Percentiles rank a stretch among this genome's conserved stretches.
These are phyloP conservation scores for Suhomyces kilbournensis DNA, from an alignment of 805 yeast species.

Conservation along the genomic window DNA sequence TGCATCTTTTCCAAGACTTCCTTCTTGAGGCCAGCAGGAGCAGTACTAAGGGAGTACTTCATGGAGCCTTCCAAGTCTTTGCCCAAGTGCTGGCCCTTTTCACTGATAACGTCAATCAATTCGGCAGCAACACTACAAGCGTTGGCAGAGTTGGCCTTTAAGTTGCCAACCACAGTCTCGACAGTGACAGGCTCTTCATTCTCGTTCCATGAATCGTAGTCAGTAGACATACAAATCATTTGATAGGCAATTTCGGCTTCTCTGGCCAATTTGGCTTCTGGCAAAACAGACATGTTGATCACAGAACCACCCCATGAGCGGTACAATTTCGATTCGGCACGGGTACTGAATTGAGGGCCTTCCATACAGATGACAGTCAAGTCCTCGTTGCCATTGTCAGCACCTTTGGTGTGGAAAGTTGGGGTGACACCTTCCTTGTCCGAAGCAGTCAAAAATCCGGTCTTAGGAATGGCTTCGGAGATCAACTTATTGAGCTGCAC, in stretches of 20 bases:
- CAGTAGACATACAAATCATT: conserved; percentile 99
- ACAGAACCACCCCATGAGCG: conserved; percentile 88
- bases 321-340: conserved; percentile 93
- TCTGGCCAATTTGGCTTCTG: conserved; percentile 95
- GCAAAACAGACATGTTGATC: conserved; percentile 94
- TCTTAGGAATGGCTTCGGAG: conserved; percentile 42
- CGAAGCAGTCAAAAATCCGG: conserved; percentile 53
- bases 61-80: conserved; percentile 69
- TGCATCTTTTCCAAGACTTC: conserved; percentile 78
- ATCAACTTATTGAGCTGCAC: conserved; percentile 64
- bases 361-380: conserved; percentile 94
- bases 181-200: conserved; percentile 95
- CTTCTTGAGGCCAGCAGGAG: conserved; percentile 66
- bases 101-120: conserved; percentile 65
- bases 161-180: conserved; percentile 91
- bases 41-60: conserved; percentile 79
- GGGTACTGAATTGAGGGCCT: conserved; percentile 96
- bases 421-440: conserved; percentile 36
- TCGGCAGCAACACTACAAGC: conserved; percentile 76
- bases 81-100: conserved; percentile 57
- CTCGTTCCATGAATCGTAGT: conserved; percentile 98
- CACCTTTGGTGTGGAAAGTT: conserved; percentile 59
- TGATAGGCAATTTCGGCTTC: conserved; percentile 97
- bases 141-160: conserved; percentile 81
- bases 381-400: conserved; percentile 63